phyloP scores from a whole-genome alignment of 2,329 filamentous ascomycete genomes.

The Ceratocystis variospora region DNA sequence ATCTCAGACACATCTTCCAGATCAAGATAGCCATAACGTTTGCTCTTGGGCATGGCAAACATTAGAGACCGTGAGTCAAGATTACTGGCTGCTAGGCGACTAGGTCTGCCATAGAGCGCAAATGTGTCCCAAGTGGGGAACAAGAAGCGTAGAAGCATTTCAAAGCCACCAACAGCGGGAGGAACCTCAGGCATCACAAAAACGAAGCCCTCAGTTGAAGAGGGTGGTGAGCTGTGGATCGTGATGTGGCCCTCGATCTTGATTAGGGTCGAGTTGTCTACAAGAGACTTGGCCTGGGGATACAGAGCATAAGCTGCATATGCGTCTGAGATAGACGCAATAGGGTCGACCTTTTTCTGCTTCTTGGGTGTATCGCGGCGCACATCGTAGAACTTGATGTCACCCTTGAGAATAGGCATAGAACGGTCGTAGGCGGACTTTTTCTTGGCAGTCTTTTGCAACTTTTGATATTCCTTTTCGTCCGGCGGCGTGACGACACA shows the following conservation, averaged over 20 bases:
- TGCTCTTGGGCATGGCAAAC: constrained; percentile 91
- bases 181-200: constrained; percentile 95
- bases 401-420: constrained; percentile 58
- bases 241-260: constrained; percentile 88
- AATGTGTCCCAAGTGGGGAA: constrained; percentile 94
- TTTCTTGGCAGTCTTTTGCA: constrained; percentile 71
- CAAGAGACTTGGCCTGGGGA: constrained; percentile 81
- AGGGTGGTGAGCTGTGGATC: constrained; percentile 66
- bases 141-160: constrained; percentile 84
- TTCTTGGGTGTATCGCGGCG: constrained; percentile 64
- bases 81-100: constrained; percentile 71
- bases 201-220: constrained; percentile 79
- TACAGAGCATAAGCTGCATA: constrained; percentile 94
- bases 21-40: constrained; percentile 81
- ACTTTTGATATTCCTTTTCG: constrained; percentile 78
- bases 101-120: constrained; percentile 77
- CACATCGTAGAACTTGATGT: constrained; percentile 89
- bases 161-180: constrained; percentile 84
- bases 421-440: constrained; percentile 70
- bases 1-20: constrained; percentile 69
- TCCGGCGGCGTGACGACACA: constrained; percentile 86
- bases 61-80: constrained; percentile 81
- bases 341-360: constrained; percentile 78
- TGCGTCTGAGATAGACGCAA: constrained; percentile 80
- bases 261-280: constrained; percentile 84